Conservation (phyloP, 23 red algal genomes). For the Chondrus crispus region DNA sequence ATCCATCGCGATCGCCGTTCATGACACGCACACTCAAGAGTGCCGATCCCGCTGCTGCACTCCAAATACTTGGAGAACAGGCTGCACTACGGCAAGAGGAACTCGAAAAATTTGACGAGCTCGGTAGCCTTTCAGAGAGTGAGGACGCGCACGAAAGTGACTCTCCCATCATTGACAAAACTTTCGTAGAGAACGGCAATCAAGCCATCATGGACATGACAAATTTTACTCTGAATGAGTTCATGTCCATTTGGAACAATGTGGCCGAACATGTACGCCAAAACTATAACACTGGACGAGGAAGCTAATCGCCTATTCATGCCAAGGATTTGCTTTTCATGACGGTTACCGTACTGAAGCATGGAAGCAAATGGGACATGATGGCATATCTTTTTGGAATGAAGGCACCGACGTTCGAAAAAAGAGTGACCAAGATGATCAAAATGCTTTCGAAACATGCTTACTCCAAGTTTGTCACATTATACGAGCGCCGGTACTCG, state of each 20-base stretch:
- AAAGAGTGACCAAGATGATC: too few relatives aligned
- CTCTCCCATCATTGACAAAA: background rate
- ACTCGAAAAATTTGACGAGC: background rate
- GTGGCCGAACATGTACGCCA: background rate
- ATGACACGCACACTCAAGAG: too few relatives aligned
- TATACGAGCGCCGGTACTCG: background rate
- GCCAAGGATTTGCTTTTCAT: constrained; percentile 24
- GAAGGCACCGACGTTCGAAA: too few relatives aligned
- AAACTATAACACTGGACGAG: background rate
- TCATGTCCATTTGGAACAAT: background rate
- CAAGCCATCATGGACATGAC: background rate
- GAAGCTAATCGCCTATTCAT: background rate
- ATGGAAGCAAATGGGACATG: background rate
- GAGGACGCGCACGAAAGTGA: constrained; percentile 17
- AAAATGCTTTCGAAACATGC: background rate
- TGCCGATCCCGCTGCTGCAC: background rate
- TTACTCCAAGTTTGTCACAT: background rate
- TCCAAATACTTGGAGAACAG: background rate
- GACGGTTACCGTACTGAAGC: background rate
- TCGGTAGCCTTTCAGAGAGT: background rate
- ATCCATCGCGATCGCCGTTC: too few relatives aligned
- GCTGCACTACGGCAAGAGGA: background rate
- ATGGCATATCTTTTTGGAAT: too few relatives aligned
- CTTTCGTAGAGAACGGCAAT: background rate
- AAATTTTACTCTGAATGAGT: background rate